Percentiles rank a stretch among this genome's conserved stretches.
Evolutionary conservation across 306 rosid genomes (phyloP).

Genomic region (Crotalaria pallida): DNA sequence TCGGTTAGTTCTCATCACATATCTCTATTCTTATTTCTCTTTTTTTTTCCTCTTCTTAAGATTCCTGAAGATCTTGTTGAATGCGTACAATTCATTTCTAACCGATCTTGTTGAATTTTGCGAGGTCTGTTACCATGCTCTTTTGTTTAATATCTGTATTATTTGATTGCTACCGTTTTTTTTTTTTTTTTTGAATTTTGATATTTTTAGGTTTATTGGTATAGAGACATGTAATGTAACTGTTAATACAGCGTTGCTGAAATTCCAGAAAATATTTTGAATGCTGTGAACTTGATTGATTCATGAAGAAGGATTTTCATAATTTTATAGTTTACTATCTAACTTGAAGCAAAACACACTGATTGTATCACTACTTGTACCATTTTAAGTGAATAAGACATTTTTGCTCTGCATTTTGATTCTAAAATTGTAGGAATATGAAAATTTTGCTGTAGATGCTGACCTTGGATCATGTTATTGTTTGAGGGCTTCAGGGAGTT

Average conservation of each 20-base stretch:
- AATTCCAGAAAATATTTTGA: neutral
- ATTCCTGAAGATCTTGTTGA: neutral
- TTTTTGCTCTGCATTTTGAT: neutral
- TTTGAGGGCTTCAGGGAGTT: neutral
- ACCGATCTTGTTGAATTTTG: neutral
- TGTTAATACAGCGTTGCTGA: neutral
- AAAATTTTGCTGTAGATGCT: neutral
- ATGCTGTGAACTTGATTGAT: neutral
- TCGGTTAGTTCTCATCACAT: conserved; percentile 34
- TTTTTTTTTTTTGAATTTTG: too few relatives aligned
- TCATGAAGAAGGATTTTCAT: neutral
- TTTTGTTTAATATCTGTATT: neutral
- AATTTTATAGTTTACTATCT: neutral
- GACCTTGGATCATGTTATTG: neutral
- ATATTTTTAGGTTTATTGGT: conserved; percentile 9
- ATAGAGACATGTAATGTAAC: neutral
- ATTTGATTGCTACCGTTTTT: neutral
- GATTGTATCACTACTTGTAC: neutral
- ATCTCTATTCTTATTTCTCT: neutral
- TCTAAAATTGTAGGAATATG: neutral
- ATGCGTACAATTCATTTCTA: too few relatives aligned
- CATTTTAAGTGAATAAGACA: neutral
- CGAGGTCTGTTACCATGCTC: neutral
- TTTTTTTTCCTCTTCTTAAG: neutral
- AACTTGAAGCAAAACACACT: neutral